Conservation (phyloP, 805 yeast genomes). For the Wickerhamiella shivajii region DNA sequence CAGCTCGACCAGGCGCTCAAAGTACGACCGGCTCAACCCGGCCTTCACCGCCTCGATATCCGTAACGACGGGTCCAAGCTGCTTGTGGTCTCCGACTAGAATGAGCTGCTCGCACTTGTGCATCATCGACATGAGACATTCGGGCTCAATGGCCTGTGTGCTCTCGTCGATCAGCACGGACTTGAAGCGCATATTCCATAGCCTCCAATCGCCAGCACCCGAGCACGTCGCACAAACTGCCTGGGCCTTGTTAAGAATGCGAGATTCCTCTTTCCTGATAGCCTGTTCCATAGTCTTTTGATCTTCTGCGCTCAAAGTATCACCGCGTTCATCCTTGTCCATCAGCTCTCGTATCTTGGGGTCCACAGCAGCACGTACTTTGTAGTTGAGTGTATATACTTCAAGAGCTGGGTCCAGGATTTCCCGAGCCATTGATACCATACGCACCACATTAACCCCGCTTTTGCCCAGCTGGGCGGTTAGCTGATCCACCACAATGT, state of each 20-base stretch:
- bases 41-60: slow-evolving; percentile 73
- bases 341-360: not conserved
- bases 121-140: slow-evolving; percentile 73
- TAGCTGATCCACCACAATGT: slow-evolving; percentile 87
- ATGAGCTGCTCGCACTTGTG: slow-evolving; percentile 83
- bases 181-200: slow-evolving; percentile 43
- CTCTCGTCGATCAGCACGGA: slow-evolving; percentile 83
- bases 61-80: slow-evolving; percentile 80
- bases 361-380: not conserved
- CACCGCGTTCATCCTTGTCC: slow-evolving; percentile 45
- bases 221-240: slow-evolving; percentile 86
- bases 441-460: slow-evolving; percentile 64
- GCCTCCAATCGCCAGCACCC: slow-evolving; percentile 71
- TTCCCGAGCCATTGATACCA: slow-evolving; percentile 66
- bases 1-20: slow-evolving; percentile 67
- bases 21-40: slow-evolving; percentile 72
- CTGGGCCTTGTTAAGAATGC: slow-evolving; percentile 42
- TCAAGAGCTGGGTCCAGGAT: slow-evolving; percentile 56
- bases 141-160: slow-evolving; percentile 91
- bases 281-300: slow-evolving; percentile 18
- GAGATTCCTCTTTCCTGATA: slow-evolving; percentile 35
- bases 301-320: slow-evolving; percentile 27
- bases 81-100: slow-evolving; percentile 91
- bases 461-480: slow-evolving; percentile 55
- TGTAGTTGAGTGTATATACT: slow-evolving; percentile 41